These are phyloP conservation scores for Erysimum cheiri DNA, from an alignment of 441 rosid genomes.

Conservation along the genomic window DNA sequence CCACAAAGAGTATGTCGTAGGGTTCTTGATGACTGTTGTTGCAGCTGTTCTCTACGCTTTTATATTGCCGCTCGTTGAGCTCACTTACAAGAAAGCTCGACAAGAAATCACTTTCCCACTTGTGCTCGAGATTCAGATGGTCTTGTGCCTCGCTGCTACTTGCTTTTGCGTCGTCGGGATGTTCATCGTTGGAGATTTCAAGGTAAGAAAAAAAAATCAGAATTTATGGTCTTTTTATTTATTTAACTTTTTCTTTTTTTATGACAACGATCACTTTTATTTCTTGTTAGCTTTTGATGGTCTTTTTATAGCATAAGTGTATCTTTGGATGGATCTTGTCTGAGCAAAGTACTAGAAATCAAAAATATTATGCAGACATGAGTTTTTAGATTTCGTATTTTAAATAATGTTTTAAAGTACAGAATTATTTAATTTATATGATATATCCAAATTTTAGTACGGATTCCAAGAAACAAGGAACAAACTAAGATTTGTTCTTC, in stretches of 20 bases:
- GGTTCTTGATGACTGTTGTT: conserved; percentile 54
- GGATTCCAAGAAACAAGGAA: background rate
- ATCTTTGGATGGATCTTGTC: conserved; percentile 10
- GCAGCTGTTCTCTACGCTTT: conserved; percentile 68
- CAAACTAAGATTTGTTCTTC: background rate
- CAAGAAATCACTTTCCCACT: conserved; percentile 57
- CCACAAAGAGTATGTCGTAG: conserved; percentile 42
- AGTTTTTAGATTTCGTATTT: background rate
- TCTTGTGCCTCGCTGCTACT: conserved; percentile 60
- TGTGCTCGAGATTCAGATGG: conserved; percentile 70
- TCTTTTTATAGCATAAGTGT: background rate
- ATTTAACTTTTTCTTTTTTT: too few relatives aligned
- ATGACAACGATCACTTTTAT: too few relatives aligned
- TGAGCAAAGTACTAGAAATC: background rate
- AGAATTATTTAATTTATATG: background rate
- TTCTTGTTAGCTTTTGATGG: too few relatives aligned
- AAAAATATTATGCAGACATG: background rate
- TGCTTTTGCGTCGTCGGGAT: conserved; percentile 58
- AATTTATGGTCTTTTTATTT: too few relatives aligned
- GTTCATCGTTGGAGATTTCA: conserved; percentile 57
- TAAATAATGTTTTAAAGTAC: too few relatives aligned
- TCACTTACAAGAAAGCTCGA: conserved; percentile 67
- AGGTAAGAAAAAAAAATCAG: too few relatives aligned
- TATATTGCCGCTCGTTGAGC: conserved; percentile 61
- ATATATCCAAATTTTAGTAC: background rate